A percentile compares a stretch with the other conserved stretches of the same genome.
These are phyloP conservation scores for Raddia guianensis DNA, from an alignment of 176 grass and related monocot genomes.

Conservation along the genomic window DNA sequence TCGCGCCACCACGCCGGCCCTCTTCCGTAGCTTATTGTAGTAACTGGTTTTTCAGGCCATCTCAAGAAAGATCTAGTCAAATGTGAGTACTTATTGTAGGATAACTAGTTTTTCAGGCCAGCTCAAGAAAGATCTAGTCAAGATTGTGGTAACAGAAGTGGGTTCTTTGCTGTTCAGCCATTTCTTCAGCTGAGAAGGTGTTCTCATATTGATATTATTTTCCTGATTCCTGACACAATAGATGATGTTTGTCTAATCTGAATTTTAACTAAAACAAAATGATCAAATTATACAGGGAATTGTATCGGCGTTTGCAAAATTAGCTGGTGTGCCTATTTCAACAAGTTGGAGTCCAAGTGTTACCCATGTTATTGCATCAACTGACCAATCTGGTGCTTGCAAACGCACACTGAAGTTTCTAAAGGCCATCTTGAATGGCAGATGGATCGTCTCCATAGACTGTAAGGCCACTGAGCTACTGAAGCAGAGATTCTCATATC, in stretches of 20 bases:
- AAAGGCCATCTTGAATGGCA: conserved; percentile 86
- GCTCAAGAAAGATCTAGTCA: no score
- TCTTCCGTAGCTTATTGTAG: no score
- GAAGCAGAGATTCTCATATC: not conserved
- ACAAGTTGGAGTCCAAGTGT: no score
- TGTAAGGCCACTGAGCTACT: conserved; percentile 56
- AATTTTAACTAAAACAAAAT: no score
- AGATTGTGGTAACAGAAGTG: conserved; percentile 58
- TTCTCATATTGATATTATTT: conserved; percentile 21
- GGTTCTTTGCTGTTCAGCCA: conserved; percentile 82
- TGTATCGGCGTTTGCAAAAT: no score
- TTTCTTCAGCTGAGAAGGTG: conserved; percentile 84
- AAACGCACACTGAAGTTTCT: conserved; percentile 90
- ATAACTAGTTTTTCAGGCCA: no score
- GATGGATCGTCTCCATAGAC: conserved; percentile 78
- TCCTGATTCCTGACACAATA: conserved; percentile 12
- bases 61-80: conserved; percentile 56
- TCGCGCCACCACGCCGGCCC: no score
- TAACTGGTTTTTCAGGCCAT: conserved; percentile 42
- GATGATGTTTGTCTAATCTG: not conserved
- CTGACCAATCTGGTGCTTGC: conserved; percentile 67
- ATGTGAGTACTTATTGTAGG: no score
- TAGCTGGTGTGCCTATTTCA: no score
- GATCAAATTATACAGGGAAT: no score
- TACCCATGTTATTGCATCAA: conserved; percentile 88